Evolutionary conservation across 129 eudicot genomes (phyloP).

Genomic region (Flaveria brownii): DNA sequence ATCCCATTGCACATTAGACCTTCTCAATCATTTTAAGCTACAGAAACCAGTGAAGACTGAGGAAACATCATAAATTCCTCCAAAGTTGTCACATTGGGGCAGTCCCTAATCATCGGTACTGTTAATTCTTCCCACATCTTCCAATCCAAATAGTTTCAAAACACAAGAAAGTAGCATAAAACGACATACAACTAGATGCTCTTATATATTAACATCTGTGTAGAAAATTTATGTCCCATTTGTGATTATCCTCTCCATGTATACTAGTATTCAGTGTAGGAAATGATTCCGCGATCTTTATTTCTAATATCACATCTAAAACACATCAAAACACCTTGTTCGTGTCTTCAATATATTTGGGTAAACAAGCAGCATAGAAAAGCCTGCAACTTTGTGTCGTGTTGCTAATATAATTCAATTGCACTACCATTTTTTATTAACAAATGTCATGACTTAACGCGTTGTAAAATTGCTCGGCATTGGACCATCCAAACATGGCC

Average conservation of each 20-base stretch:
- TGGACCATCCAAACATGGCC: background rate
- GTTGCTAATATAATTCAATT: background rate
- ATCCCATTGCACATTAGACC: conserved; percentile 24
- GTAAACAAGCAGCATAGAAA: background rate
- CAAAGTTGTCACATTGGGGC: background rate
- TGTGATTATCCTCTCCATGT: background rate
- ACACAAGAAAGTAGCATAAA: background rate
- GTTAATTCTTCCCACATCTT: background rate
- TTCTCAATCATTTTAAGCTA: conserved; percentile 7
- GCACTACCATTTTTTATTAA: background rate
- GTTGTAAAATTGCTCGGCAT: too few species aligned
- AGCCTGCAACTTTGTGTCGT: background rate
- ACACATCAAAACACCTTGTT: background rate
- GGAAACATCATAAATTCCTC: background rate
- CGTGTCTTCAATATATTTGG: background rate
- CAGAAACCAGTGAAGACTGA: background rate
- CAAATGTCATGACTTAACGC: too few species aligned
- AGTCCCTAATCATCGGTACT: background rate
- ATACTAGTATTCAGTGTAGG: background rate
- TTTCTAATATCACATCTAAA: background rate
- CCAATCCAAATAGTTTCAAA: background rate
- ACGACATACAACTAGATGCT: background rate
- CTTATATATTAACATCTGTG: background rate
- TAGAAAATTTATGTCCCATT: background rate
- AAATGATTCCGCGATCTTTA: background rate